These are phyloP conservation scores for Pythium rhizo-oryzae DNA, from an alignment of 352 stramenopile species.

Conservation along the genomic window DNA sequence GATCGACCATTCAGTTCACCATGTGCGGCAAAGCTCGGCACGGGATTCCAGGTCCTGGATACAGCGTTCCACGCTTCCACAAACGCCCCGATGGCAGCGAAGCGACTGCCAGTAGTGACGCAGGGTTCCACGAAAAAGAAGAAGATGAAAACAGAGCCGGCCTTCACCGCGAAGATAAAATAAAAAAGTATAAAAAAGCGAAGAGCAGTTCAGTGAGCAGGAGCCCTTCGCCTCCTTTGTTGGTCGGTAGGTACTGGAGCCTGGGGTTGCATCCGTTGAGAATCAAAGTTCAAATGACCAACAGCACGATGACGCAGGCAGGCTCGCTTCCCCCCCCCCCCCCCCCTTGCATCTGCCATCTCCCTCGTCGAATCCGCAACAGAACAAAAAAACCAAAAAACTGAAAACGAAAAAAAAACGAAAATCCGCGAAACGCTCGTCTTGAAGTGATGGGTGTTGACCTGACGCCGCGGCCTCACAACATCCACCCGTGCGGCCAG, in stretches of 20 bases:
- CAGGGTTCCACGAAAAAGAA: conserved; percentile 1
- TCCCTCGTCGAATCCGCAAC: too few relatives aligned
- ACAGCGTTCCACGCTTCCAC: conserved; percentile 7
- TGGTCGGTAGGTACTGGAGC: too few relatives aligned
- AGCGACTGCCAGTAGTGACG: not conserved
- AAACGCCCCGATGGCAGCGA: not conserved
- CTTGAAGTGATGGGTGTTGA: conserved; percentile 26
- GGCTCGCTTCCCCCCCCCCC: too few relatives aligned
- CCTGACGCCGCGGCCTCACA: conserved; percentile 23
- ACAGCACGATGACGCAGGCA: too few relatives aligned
- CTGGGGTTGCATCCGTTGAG: too few relatives aligned
- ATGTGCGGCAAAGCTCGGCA: not conserved
- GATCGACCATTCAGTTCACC: not conserved
- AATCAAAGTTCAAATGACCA: too few relatives aligned
- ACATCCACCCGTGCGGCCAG: conserved; percentile 12
- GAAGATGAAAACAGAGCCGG: not conserved
- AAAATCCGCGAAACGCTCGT: conserved; percentile 8
- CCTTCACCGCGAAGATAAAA: too few relatives aligned
- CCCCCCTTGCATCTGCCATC: too few relatives aligned
- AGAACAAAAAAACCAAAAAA: not conserved
- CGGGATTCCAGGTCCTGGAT: not conserved
- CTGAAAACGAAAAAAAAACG: not conserved
- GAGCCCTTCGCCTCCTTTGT: too few relatives aligned
- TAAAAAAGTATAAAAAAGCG: too few relatives aligned
- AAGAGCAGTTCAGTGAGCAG: not conserved